Evolutionary conservation across 2,329 filamentous ascomycete genomes (phyloP).

Genomic region (Penicillium sp.): DNA sequence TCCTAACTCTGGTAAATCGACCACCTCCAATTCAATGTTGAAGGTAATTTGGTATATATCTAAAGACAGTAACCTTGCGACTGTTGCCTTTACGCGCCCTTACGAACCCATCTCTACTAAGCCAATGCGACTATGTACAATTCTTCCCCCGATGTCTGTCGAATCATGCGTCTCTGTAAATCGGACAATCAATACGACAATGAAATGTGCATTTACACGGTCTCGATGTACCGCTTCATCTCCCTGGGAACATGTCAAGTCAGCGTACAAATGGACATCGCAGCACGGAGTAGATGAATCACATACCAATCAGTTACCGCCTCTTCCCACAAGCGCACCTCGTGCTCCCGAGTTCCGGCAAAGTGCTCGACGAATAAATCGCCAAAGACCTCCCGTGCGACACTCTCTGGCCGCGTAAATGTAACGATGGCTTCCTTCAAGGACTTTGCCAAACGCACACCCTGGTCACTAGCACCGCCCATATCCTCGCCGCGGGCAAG

Average conservation of each 20-base stretch:
- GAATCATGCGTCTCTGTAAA: background rate
- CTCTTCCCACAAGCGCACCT: constrained; percentile 84
- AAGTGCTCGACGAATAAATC: constrained; percentile 95
- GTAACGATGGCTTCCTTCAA: constrained; percentile 72
- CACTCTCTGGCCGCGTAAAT: constrained; percentile 68
- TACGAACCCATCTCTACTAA: background rate
- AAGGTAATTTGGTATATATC: background rate
- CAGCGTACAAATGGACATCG: constrained; percentile 8
- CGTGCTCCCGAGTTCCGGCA: constrained; percentile 83
- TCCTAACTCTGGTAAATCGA: background rate
- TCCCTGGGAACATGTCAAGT: constrained; percentile 48
- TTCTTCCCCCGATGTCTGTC: background rate
- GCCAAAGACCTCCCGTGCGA: constrained; percentile 88
- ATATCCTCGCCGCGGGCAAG: constrained; percentile 77
- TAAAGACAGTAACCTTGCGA: background rate
- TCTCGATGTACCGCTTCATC: constrained; percentile 68
- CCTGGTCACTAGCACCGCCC: constrained; percentile 61
- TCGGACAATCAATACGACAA: background rate
- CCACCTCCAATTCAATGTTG: background rate
- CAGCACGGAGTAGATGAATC: background rate
- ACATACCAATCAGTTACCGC: constrained; percentile 92
- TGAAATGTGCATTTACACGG: constrained; percentile 41
- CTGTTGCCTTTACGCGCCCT: background rate
- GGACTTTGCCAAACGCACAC: constrained; percentile 70
- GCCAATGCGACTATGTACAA: constrained; percentile 5